Evolutionary conservation across 371 early-diverging fungal genomes (phyloP).

Genomic region (Syncephalis plumigaleata): DNA sequence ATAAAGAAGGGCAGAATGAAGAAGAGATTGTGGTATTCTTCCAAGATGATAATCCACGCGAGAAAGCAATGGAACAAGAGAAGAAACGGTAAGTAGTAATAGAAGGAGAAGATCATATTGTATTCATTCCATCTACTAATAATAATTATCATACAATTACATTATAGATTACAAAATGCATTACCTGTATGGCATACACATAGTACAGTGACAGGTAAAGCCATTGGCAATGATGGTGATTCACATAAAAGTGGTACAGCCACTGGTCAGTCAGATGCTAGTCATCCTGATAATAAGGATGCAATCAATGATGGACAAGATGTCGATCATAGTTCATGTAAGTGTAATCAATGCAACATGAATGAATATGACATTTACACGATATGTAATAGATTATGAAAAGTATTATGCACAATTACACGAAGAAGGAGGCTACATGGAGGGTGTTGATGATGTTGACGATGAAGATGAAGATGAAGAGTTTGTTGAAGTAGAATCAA

Average conservation of each 20-base stretch:
- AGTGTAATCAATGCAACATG: neutral
- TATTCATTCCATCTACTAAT: neutral
- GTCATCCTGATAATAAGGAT: constrained; percentile 4
- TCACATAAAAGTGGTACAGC: neutral
- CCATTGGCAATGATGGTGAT: neutral
- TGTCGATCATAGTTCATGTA: constrained; percentile 2
- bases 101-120: neutral
- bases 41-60: constrained; percentile 48
- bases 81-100: constrained; percentile 25
- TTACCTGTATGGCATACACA: constrained; percentile 67
- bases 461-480: no score
- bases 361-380: neutral
- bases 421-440: neutral
- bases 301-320: constrained; percentile 2
- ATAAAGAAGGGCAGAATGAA: constrained; percentile 30
- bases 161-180: constrained; percentile 40
- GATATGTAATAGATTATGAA: constrained; percentile 1
- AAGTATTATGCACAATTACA: constrained; percentile 6
- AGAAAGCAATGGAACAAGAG: constrained; percentile 46
- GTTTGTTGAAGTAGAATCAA: no score
- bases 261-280: neutral
- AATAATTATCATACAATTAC: neutral
- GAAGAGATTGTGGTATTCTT: constrained; percentile 66
- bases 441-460: no score
- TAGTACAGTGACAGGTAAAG: constrained; percentile 40